Evolutionary conservation across 2,329 filamentous ascomycete species (phyloP).

Genomic region (Fonsecaea pugnacius): DNA sequence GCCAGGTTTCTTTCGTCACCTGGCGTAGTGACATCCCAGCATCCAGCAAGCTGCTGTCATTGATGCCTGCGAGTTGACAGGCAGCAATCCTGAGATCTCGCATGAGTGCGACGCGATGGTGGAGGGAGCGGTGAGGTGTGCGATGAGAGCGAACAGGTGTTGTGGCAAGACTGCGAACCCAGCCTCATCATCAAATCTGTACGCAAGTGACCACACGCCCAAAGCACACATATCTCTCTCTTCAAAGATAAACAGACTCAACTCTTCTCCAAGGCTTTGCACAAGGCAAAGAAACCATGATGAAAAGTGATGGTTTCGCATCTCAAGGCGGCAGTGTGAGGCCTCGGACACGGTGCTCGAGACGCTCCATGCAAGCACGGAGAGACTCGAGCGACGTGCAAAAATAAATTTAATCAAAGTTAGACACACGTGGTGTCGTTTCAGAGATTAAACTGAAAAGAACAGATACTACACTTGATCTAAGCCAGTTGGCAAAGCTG

Average conservation of each 20-base stretch:
- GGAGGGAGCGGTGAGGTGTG: background rate
- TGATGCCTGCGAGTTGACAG: background rate
- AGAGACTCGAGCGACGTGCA: constrained; percentile 52
- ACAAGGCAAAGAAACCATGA: constrained; percentile 53
- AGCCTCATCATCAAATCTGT: background rate
- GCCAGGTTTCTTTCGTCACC: constrained; percentile 49
- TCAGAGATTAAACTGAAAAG: constrained; percentile 97
- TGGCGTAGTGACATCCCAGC: background rate
- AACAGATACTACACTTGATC: constrained; percentile 97
- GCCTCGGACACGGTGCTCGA: constrained; percentile 71
- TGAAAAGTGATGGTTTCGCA: constrained; percentile 67
- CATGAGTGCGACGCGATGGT: background rate
- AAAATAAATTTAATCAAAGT: constrained; percentile 82
- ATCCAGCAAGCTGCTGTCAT: background rate
- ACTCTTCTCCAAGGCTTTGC: constrained; percentile 48
- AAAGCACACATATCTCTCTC: too few species aligned
- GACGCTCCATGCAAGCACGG: constrained; percentile 69
- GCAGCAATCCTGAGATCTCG: background rate
- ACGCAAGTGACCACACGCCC: too few species aligned
- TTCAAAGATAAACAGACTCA: constrained; percentile 6
- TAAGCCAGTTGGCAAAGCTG: constrained; percentile 51
- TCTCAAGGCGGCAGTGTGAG: constrained; percentile 75
- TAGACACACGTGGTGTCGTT: constrained; percentile 72
- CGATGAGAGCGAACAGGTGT: background rate
- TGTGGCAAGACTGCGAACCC: too few species aligned